Evolutionary conservation across 176 grass and related monocot species (phyloP), one percentile per base, ranked within the genome.

Genomic region (Bolboschoenus planiculmis): DNA sequence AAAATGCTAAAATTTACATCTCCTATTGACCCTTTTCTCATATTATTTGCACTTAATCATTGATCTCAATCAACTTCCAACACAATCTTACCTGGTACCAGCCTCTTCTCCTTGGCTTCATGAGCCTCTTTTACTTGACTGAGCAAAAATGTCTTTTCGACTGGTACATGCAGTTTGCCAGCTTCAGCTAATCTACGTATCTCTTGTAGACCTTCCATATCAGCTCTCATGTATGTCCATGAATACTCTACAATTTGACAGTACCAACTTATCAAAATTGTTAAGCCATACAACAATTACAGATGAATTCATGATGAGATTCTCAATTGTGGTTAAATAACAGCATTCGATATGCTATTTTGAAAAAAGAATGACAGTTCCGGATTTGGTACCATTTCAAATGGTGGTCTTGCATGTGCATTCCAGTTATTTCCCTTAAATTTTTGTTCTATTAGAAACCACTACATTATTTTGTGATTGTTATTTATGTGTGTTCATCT

Each of bases 191-290:
- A 47, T 82, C 84, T 91, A 27, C 85, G 87, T 75, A 98, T 91
- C 83, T 93, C 92, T 56, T 98, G 75, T 80, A 98, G 85, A 47
- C 95, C 95, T 84, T 98, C 95, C 56, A 79, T 62, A 62, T 98
- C 95, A 84, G 92, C 92, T 87, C 95, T 90, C 95, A 98, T 98
- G 85, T 93, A 98, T 63, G 95, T 98, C 95, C 95, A 98, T 37
- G 66, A 92, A 88, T 98, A 98, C n/a, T 88, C 95, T 98, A 87
- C 81, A 87, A 85, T 83, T 88, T 26, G 13, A 71, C 36, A 78
- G 78, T 73, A 77, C 23, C 43, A 15, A 85, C 51, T 79, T 85
- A 40, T 27, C 18, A 79, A 60, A 79, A 70, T 80, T 35, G 67
- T 40, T 13, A 0, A 10, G 51, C 66, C 57, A 24, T 50, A 50